phyloP scores from a whole-genome alignment of 257 asterid genomes.

The Nicotiana sylvestris region DNA sequence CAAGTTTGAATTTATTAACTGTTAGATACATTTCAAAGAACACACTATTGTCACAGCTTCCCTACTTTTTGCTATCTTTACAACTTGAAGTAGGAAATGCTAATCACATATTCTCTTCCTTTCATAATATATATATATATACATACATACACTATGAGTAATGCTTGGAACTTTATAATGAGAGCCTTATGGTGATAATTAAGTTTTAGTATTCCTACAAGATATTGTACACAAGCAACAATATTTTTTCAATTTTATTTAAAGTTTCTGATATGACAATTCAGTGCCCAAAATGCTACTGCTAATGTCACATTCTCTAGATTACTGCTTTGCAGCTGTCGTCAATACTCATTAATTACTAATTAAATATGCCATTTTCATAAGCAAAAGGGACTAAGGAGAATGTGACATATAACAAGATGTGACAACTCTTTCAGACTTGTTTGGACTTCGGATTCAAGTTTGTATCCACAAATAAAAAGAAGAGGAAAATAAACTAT shows the following conservation, averaged over 20 bases:
- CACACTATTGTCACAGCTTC: background rate
- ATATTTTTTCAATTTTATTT: no score
- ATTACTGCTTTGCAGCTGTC: constrained; percentile 8
- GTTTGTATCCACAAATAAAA: background rate
- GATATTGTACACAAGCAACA: no score
- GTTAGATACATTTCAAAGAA: background rate
- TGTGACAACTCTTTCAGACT: background rate
- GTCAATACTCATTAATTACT: background rate
- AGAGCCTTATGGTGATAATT: no score
- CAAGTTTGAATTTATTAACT: background rate
- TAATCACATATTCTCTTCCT: no score
- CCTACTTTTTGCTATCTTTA: background rate
- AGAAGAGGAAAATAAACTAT: background rate
- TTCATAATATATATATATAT: no score
- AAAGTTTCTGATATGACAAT: background rate
- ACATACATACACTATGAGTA: no score
- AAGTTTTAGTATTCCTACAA: background rate
- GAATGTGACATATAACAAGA: background rate
- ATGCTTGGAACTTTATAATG: no score
- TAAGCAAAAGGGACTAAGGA: background rate
- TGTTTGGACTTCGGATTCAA: background rate
- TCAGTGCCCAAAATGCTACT: background rate
- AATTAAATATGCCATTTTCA: background rate
- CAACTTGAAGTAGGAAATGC: no score
- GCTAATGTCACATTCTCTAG: background rate